Evolutionary conservation across 495 filamentous ascomycete species (phyloP).

Genomic region (Thozetella sp.): DNA sequence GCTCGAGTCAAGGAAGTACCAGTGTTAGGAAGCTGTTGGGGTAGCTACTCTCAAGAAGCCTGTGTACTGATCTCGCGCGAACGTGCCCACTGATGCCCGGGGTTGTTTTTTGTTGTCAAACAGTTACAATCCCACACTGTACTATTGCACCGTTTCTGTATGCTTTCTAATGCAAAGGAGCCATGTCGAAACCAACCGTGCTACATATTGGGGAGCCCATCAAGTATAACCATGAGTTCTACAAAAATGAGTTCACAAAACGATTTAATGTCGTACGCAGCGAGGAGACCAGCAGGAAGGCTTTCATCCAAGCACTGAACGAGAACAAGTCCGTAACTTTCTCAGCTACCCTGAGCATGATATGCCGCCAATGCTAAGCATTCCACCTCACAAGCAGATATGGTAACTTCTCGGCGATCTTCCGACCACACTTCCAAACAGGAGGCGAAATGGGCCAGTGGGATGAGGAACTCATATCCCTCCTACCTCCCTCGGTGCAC

Average conservation of each 20-base stretch:
- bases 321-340: conserved; percentile 37
- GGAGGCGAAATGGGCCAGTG: conserved; percentile 66
- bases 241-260: conserved; percentile 40
- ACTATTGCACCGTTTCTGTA: not conserved
- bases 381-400: not conserved
- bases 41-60: too few relatives aligned
- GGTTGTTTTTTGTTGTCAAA: too few relatives aligned
- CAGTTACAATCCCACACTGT: too few relatives aligned
- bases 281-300: conserved; percentile 33
- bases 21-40: too few relatives aligned
- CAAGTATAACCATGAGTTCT: conserved; percentile 51
- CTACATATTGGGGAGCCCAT: conserved; percentile 60
- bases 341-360: too few relatives aligned
- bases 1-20: too few relatives aligned
- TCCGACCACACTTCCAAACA: conserved; percentile 67
- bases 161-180: not conserved
- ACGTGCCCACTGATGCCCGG: too few relatives aligned
- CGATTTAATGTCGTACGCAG: conserved; percentile 49
- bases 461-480: conserved; percentile 59
- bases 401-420: conserved; percentile 62
- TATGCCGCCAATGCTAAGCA: not conserved
- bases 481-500: conserved; percentile 55
- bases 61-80: too few relatives aligned
- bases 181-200: conserved; percentile 21
- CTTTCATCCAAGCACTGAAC: conserved; percentile 57